Evolutionary conservation across 345 rosid genomes (phyloP), one percentile per base, ranked within the genome.

Genomic region (Citrus unshiu): DNA sequence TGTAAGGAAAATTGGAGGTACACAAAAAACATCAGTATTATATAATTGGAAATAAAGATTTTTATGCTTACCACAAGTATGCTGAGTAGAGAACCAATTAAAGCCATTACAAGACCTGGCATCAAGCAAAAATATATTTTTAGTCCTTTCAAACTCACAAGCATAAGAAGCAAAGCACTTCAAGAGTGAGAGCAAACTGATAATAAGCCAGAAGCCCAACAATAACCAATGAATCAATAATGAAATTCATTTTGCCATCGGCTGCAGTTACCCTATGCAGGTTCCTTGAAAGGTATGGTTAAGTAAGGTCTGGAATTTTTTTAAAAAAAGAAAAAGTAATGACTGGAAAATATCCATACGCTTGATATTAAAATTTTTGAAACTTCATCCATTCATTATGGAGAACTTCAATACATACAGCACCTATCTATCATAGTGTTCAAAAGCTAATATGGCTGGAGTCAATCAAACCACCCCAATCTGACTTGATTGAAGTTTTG

Each of bases 51-150:
- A 74, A 34, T 30, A 10, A 21, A 74, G 60, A 81, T 73, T 22
- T 59, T 72, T 43, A 73, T 34, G 78, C 95, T 78, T 86, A 92
- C 98, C 98, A 93, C 91, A 13, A 92, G 91, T 75, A 90, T 56
- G 80, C 96, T 85, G 78, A 95, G 91, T 76, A 91, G 81, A 68
- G 98, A 93, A 82, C 98, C 98, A n/a, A 93, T 91, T 68, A 95
- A 85, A 79, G 98, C 91, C 98, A 95, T 93, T 80, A 92, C 77
- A 69, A 95, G 95, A 83, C 98, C 97, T 93, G 88, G 80, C 76
- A 79, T 16, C 39, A 70, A 61, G 39, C 79, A 62, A 34, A 60
- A n/a, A 9, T 56, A 37, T 4, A 4, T 30, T 71, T 71, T 68
- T 43, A 70, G 54, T 37, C 25, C 35, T 7, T 51, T 65, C 65